Evolutionary conservation across 1,284 basidiomycete genomes (phyloP).

Genomic region (Apiotrichum mycotoxinovorans): DNA sequence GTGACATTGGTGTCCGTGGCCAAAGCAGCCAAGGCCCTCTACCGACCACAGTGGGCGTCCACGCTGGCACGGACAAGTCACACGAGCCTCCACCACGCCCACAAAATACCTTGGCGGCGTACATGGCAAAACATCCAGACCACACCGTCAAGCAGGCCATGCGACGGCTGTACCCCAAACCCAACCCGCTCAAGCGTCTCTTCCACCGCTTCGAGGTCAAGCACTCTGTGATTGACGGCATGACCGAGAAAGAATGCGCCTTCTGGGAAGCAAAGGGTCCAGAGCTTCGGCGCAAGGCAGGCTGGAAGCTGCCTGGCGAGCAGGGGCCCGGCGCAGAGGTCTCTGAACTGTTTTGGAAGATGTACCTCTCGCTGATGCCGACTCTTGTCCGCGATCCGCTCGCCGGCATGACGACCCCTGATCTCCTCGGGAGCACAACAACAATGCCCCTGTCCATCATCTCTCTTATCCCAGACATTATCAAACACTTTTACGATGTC

Average conservation of each 20-base stretch:
- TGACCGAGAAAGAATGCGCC: slow-evolving; percentile 35
- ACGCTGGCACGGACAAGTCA: neutral
- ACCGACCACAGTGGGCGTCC: neutral
- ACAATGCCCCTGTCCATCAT: slow-evolving; percentile 55
- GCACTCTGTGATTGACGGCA: slow-evolving; percentile 46
- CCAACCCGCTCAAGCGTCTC: slow-evolving; percentile 40
- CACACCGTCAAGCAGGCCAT: slow-evolving; percentile 38
- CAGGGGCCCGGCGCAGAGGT: slow-evolving; percentile 39
- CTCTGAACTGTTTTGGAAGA: slow-evolving; percentile 51
- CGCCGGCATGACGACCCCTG: slow-evolving; percentile 56
- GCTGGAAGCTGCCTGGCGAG: slow-evolving; percentile 45
- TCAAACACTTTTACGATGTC: slow-evolving; percentile 57
- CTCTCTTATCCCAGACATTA: slow-evolving; percentile 60
- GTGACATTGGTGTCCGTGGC: neutral
- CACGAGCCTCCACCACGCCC: neutral
- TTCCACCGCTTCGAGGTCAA: slow-evolving; percentile 41
- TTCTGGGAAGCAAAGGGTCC: slow-evolving; percentile 34
- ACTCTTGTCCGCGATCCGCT: slow-evolving; percentile 56
- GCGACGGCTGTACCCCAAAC: slow-evolving; percentile 35
- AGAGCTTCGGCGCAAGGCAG: slow-evolving; percentile 37
- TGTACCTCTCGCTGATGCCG: slow-evolving; percentile 57
- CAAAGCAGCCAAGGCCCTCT: neutral
- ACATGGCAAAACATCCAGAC: slow-evolving; percentile 38
- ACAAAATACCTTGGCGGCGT: slow-evolving; percentile 28
- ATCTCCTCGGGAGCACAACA: slow-evolving; percentile 57